Percentiles rank a stretch among this genome's conserved stretches.
These are phyloP conservation scores for Amphirosellinia nigrospora DNA, from an alignment of 495 filamentous ascomycete genomes.

Conservation along the genomic window DNA sequence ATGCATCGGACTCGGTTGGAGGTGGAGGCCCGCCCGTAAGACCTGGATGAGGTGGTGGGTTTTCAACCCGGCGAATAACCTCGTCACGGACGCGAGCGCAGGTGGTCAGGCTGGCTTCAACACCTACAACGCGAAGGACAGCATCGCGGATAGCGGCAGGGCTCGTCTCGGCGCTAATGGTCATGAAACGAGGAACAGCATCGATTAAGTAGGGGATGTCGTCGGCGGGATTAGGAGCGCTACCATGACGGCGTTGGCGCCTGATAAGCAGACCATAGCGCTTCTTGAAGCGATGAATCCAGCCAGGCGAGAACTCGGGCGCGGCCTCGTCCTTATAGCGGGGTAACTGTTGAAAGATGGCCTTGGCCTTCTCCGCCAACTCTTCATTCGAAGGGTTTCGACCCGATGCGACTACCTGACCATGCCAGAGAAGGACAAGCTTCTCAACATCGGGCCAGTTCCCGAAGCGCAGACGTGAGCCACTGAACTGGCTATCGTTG, in stretches of 20 bases:
- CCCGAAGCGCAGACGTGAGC: conserved; percentile 58
- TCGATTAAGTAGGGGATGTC: conserved; percentile 58
- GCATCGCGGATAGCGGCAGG: conserved; percentile 55
- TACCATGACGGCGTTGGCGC: conserved; percentile 53
- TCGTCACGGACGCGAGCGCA: conserved; percentile 58
- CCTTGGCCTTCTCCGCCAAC: conserved; percentile 58
- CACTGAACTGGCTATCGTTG: conserved; percentile 56
- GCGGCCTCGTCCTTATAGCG: conserved; percentile 57
- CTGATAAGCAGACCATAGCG: conserved; percentile 56
- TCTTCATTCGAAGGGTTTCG: conserved; percentile 59
- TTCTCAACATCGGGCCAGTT: conserved; percentile 63
- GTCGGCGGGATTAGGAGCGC: conserved; percentile 48
- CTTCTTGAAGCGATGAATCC: conserved; percentile 62
- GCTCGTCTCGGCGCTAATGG: conserved; percentile 51
- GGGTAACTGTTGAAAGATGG: conserved; percentile 54
- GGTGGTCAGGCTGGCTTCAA: conserved; percentile 52
- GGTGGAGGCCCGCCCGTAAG: conserved; percentile 34
- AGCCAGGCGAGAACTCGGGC: conserved; percentile 60
- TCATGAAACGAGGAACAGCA: conserved; percentile 55
- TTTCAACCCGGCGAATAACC: conserved; percentile 51
- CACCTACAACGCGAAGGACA: conserved; percentile 52
- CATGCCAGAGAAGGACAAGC: conserved; percentile 58
- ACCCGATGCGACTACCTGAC: conserved; percentile 50
- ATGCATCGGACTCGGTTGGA: conserved; percentile 33
- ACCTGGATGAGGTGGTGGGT: conserved; percentile 36